These are phyloP conservation scores for Strigomonas culicis DNA, from an alignment of 208 protist species.

Conservation along the genomic window DNA sequence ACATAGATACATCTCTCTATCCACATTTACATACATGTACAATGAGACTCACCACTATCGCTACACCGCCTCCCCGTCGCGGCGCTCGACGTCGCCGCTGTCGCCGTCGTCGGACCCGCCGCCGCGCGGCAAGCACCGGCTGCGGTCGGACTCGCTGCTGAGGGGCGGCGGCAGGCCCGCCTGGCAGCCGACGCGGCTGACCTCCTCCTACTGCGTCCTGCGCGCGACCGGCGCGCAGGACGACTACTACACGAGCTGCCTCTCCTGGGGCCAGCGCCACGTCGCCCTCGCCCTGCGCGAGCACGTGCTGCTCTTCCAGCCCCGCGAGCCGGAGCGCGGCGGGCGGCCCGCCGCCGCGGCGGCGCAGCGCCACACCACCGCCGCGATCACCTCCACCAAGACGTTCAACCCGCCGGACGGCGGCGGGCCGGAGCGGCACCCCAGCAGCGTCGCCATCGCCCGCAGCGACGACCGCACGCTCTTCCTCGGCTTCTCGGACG, in stretches of 20 bases:
- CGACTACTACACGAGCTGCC: conserved; percentile 73
- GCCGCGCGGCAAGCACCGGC: conserved; percentile 10
- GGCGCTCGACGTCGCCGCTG: not conserved
- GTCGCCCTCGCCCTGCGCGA: conserved; percentile 59
- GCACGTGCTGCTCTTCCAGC: conserved; percentile 70
- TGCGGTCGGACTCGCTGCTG: not conserved
- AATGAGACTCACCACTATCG: no score
- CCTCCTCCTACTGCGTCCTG: conserved; percentile 72
- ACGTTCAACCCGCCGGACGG: no score
- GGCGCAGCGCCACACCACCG: no score
- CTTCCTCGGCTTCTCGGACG: conserved; percentile 58
- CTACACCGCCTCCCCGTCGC: not conserved
- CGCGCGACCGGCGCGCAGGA: conserved; percentile 60
- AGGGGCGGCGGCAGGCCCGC: not conserved
- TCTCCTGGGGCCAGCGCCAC: conserved; percentile 69
- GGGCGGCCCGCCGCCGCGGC: not conserved
- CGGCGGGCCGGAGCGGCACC: no score
- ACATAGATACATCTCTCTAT: not conserved
- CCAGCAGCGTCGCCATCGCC: conserved; percentile 48
- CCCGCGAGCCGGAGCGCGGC: conserved; percentile 27
- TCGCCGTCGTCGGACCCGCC: not conserved
- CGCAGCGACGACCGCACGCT: conserved; percentile 47
- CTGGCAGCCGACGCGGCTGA: conserved; percentile 69
- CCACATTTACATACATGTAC: not conserved
- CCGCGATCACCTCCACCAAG: no score